Percentiles rank a stretch among this genome's conserved stretches.
phyloP scores from a whole-genome alignment of 2,329 filamentous ascomycete species.

The Dothiorella sarmentorum region DNA sequence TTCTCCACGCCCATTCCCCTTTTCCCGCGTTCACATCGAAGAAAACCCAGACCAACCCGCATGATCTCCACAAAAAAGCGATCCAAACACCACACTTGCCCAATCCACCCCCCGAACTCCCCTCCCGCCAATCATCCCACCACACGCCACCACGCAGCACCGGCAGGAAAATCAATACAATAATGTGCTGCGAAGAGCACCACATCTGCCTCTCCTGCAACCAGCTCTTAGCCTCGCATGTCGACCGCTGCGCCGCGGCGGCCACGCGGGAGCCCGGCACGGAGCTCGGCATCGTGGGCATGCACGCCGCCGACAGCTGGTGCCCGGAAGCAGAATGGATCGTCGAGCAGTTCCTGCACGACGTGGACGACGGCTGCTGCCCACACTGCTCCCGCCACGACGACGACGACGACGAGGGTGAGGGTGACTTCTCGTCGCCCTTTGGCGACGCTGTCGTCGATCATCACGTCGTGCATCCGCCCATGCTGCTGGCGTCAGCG shows the following conservation, averaged over 20 bases:
- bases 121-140: background rate
- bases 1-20: too few relatives aligned
- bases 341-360: slow-evolving; percentile 10
- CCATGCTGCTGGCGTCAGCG: background rate
- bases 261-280: background rate
- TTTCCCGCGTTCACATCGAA: too few relatives aligned
- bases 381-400: background rate
- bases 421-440: background rate
- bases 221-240: background rate
- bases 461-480: background rate
- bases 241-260: slow-evolving; percentile 1
- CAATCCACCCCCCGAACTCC: background rate
- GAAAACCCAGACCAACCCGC: too few relatives aligned
- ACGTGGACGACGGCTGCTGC: slow-evolving; percentile 1
- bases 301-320: background rate
- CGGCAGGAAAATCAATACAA: too few relatives aligned
- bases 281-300: slow-evolving; percentile 13
- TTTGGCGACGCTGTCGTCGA: background rate
- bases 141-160: background rate
- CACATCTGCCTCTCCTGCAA: slow-evolving; percentile 2
- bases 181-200: slow-evolving; percentile 7
- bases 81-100: too few relatives aligned
- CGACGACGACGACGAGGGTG: too few relatives aligned
- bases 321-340: slow-evolving; percentile 11
- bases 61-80: too few relatives aligned